Evolutionary conservation across 345 rosid species (phyloP).

Genomic region (Eucalyptus rudis): DNA sequence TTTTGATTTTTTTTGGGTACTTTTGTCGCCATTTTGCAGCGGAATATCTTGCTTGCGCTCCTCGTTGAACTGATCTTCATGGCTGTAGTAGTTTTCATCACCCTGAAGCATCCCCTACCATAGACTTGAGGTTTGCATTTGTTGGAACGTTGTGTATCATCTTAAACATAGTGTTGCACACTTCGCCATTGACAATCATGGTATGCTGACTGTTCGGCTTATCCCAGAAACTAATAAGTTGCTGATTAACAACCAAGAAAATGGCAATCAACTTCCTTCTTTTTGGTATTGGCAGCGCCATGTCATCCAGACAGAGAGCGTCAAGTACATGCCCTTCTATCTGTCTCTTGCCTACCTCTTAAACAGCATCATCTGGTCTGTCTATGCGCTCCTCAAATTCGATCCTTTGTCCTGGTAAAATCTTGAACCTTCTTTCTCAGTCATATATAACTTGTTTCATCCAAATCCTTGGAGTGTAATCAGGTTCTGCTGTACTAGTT

Average conservation of each 20-base stretch:
- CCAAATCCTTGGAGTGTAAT: neutral
- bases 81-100: constrained; percentile 11
- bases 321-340: constrained; percentile 96
- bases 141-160: constrained; percentile 24
- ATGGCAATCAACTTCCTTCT: neutral
- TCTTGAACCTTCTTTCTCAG: neutral
- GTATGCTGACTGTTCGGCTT: neutral
- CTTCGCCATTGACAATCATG: constrained; percentile 58
- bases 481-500: neutral
- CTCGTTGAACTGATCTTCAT: constrained; percentile 31
- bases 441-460: neutral
- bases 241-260: neutral
- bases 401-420: constrained; percentile 45
- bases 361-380: constrained; percentile 44
- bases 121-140: constrained; percentile 20
- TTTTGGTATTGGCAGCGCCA: neutral
- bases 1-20: neutral
- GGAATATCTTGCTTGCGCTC: constrained; percentile 5
- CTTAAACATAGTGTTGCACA: constrained; percentile 42
- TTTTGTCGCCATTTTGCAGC: neutral
- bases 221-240: neutral
- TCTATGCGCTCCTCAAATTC: constrained; percentile 39
- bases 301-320: constrained; percentile 64
- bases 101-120: constrained; percentile 4
- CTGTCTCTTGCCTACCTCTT: constrained; percentile 36